A percentile compares a stretch with the other conserved stretches of the same genome.
Conservation (phyloP, 78 protist species). For the Dictyostelium capitatum region DNA sequence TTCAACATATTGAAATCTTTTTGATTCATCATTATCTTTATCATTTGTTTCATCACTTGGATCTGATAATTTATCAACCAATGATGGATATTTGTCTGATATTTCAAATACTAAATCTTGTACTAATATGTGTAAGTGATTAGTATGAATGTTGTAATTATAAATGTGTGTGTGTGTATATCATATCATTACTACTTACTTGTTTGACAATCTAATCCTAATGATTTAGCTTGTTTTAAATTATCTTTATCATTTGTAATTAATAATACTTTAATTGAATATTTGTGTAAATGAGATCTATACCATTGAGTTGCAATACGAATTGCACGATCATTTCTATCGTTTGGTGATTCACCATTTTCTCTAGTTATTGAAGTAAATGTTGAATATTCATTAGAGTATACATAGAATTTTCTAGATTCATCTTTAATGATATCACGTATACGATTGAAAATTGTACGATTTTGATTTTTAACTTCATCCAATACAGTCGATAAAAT, state of each 20-base stretch:
- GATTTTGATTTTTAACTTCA: conserved; percentile 86
- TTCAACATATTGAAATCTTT: conserved; percentile 31
- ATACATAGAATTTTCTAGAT: conserved; percentile 80
- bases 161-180: neutral
- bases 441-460: conserved; percentile 66
- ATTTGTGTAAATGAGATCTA: conserved; percentile 61
- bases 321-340: conserved; percentile 91
- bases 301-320: conserved; percentile 86
- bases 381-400: conserved; percentile 87
- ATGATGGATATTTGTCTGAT: conserved; percentile 49
- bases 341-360: conserved; percentile 91
- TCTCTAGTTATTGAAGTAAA: conserved; percentile 69
- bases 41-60: conserved; percentile 46
- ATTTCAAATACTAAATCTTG: conserved; percentile 67
- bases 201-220: conserved; percentile 71
- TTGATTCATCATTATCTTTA: neutral
- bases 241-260: conserved; percentile 87
- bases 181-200: no score
- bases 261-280: conserved; percentile 43
- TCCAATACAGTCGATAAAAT: conserved; percentile 89
- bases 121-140: no score
- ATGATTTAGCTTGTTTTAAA: conserved; percentile 57
- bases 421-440: conserved; percentile 67
- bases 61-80: conserved; percentile 74
- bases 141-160: neutral